phyloP scores from a whole-genome alignment of 768 basidiomycete genomes.

The Glaciozyma antarctica region DNA sequence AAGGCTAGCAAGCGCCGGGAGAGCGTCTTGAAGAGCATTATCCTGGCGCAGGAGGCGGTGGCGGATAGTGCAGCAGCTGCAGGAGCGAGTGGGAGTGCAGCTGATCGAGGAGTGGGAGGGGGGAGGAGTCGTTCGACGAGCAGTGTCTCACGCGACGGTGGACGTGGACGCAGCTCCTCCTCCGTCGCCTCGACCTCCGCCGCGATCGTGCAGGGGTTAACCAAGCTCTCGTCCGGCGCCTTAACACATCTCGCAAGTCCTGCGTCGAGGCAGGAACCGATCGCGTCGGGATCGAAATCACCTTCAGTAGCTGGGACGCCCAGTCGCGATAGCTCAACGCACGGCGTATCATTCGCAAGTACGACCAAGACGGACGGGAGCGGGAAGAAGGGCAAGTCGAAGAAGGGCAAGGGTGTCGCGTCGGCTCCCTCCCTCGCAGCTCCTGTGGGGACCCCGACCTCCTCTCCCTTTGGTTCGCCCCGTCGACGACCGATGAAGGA shows the following conservation, averaged over 20 bases:
- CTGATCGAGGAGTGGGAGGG: neutral
- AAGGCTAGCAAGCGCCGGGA: neutral
- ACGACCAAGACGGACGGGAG: neutral
- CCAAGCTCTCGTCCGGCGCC: neutral
- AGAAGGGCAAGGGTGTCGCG: conserved; percentile 2
- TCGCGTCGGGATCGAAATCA: neutral
- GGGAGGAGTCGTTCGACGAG: neutral
- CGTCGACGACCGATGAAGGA: neutral
- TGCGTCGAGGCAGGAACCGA: neutral
- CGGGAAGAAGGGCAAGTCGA: neutral
- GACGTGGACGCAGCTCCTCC: neutral
- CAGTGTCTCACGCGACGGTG: neutral
- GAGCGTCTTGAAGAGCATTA: conserved; percentile 1
- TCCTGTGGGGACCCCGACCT: neutral
- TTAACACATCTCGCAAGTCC: neutral
- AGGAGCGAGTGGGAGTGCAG: neutral
- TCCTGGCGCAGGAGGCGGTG: neutral
- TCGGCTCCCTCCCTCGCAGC: neutral
- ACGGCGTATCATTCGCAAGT: too few relatives aligned
- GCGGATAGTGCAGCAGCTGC: neutral
- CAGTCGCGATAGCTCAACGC: too few relatives aligned
- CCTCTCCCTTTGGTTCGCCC: neutral
- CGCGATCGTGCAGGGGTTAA: neutral
- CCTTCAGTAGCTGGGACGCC: neutral
- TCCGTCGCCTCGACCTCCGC: neutral